Percentiles rank a stretch among this genome's conserved stretches.
Conservation (phyloP, 1,284 basidiomycete genomes). For the Testicularia cyperi region DNA sequence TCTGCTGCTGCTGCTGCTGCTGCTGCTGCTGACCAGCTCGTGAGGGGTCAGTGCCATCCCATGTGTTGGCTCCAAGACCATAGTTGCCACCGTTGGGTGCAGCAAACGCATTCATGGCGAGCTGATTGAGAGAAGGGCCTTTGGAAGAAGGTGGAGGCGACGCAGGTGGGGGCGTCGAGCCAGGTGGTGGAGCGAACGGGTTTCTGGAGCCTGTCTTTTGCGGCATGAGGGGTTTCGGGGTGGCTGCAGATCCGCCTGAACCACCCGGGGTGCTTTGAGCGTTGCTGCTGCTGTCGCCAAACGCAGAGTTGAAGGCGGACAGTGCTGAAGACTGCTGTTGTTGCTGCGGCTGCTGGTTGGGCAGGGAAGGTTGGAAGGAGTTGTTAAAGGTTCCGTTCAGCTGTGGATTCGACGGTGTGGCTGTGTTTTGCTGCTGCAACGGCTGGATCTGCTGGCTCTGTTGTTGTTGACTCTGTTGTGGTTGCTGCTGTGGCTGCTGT, state of each 20-base stretch:
- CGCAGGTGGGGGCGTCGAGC: conserved; percentile 62
- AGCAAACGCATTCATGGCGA: conserved; percentile 66
- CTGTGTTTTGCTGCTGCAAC: conserved; percentile 22
- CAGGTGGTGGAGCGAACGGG: conserved; percentile 79
- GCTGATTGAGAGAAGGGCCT: conserved; percentile 76
- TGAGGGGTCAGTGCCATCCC: conserved; percentile 35
- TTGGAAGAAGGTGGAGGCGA: conserved; percentile 66
- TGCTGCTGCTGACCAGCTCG: conserved; percentile 5
- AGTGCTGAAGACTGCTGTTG: conserved; percentile 21
- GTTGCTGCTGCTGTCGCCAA: conserved; percentile 37
- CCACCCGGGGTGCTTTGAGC: background rate
- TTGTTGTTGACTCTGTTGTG: conserved; percentile 12
- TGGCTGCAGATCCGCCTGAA: conserved; percentile 43
- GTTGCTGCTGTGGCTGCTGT: conserved; percentile 9
- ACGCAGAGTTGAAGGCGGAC: conserved; percentile 67
- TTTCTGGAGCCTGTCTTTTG: conserved; percentile 93
- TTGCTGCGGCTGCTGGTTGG: no score
- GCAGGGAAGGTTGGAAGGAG: no score
- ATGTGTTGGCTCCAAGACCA: conserved; percentile 43
- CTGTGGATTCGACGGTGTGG: conserved; percentile 38
- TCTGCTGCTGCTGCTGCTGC: conserved; percentile 13
- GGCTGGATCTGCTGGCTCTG: conserved; percentile 4
- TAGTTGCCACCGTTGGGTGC: conserved; percentile 22
- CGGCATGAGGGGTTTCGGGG: conserved; percentile 68
- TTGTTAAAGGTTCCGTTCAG: no score